phyloP scores from a whole-genome alignment of 2,329 filamentous ascomycete genomes.

The Tolypocladium cylindrosporum region DNA sequence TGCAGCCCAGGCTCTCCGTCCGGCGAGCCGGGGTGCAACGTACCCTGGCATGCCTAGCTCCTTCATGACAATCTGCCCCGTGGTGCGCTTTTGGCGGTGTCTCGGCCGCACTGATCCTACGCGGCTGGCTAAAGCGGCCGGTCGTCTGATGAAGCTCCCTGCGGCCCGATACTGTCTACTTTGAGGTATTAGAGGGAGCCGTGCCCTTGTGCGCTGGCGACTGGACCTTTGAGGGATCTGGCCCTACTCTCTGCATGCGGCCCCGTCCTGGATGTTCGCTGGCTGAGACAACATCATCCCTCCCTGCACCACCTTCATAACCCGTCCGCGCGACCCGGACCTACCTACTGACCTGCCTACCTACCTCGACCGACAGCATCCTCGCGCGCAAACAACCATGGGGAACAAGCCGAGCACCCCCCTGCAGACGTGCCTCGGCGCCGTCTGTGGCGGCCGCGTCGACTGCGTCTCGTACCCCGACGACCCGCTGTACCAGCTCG shows the following conservation, averaged over 20 bases:
- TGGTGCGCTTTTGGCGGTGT: neutral
- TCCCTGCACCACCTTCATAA: neutral
- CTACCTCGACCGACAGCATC: neutral
- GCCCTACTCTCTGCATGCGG: neutral
- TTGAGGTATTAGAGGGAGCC: neutral
- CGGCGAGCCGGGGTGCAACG: neutral
- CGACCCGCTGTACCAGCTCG: slow-evolving; percentile 31
- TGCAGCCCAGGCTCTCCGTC: neutral
- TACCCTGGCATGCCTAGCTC: neutral
- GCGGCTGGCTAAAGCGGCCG: neutral
- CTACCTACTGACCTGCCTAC: too few relatives aligned
- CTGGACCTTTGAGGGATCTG: neutral
- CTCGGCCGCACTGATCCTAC: neutral
- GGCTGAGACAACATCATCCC: neutral
- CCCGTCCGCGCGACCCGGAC: neutral
- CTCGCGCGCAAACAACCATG: slow-evolving; percentile 19
- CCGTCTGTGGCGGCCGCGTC: slow-evolving; percentile 32
- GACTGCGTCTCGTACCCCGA: slow-evolving; percentile 37
- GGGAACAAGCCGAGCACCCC: slow-evolving; percentile 30
- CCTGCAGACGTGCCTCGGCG: slow-evolving; percentile 33
- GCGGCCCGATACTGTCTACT: neutral
- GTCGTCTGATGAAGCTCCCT: neutral
- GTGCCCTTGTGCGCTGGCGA: neutral
- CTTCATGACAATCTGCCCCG: neutral
- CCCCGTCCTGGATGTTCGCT: neutral